A percentile compares a stretch with the other conserved stretches of the same genome.
phyloP scores from a whole-genome alignment of 1,284 basidiomycete species.

The Golubevia sp. region DNA sequence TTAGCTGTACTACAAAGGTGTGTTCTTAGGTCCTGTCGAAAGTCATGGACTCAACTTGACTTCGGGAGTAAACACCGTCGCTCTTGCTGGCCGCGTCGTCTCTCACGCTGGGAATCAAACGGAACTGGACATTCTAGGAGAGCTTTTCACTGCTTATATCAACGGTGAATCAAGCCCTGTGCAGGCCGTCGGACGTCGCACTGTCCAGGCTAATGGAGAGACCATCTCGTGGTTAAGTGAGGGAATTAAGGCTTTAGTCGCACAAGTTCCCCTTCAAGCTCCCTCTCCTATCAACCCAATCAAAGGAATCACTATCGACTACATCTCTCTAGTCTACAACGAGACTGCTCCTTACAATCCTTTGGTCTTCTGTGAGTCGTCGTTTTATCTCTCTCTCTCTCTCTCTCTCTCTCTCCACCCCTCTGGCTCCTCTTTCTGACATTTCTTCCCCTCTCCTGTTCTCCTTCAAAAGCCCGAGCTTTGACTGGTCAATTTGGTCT shows the following conservation, averaged over 20 bases:
- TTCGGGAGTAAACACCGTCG: constrained; percentile 38
- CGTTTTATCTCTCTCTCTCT: too few species aligned
- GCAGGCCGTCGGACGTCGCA: constrained; percentile 30
- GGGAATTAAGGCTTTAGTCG: constrained; percentile 41
- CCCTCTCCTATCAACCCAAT: constrained; percentile 54
- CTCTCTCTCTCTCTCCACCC: too few species aligned
- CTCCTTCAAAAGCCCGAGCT: constrained; percentile 38
- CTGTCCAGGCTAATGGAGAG: constrained; percentile 30
- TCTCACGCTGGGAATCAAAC: constrained; percentile 43
- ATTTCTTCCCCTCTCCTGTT: too few species aligned
- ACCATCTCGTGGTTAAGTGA: constrained; percentile 38
- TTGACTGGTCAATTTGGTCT: constrained; percentile 40
- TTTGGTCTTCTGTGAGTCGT: too few species aligned
- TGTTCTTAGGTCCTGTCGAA: constrained; percentile 46
- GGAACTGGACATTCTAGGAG: constrained; percentile 42
- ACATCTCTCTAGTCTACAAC: constrained; percentile 41
- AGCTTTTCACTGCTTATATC: constrained; percentile 57
- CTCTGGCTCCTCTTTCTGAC: too few species aligned
- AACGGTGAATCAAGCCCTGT: constrained; percentile 40
- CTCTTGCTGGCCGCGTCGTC: constrained; percentile 39
- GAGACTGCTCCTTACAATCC: constrained; percentile 42
- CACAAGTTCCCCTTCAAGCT: constrained; percentile 44
- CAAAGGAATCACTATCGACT: constrained; percentile 55
- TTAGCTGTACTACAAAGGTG: constrained; percentile 47
- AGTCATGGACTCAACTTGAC: constrained; percentile 44